A percentile compares a stretch with the other conserved stretches of the same genome.
Conservation (phyloP, 2,329 filamentous ascomycete genomes). For the Paecilomyces dactylethromorphus region DNA sequence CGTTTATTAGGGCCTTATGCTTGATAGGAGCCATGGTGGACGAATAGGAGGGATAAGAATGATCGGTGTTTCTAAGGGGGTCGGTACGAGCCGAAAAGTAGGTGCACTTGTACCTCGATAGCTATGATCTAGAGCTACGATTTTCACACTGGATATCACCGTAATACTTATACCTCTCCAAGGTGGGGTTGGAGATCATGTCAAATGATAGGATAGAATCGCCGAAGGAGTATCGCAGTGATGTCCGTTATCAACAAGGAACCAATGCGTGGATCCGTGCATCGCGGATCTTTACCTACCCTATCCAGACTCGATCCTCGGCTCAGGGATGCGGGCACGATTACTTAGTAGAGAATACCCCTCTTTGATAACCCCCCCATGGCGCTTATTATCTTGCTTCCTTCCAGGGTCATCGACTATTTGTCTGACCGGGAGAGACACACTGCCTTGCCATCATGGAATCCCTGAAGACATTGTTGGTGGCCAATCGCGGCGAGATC, state of each 20-base stretch:
- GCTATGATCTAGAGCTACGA: background rate
- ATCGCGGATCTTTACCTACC: background rate
- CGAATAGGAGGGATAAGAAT: background rate
- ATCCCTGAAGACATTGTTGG: constrained; percentile 45
- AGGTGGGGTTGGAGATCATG: background rate
- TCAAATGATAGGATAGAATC: background rate
- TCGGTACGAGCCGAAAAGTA: background rate
- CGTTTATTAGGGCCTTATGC: constrained; percentile 45
- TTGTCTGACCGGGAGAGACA: background rate
- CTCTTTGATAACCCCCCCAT: background rate
- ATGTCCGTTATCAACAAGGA: background rate
- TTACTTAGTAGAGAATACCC: background rate
- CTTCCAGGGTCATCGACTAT: background rate
- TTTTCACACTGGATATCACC: background rate
- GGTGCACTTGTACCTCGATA: background rate
- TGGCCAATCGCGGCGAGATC: constrained; percentile 57
- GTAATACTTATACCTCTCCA: background rate
- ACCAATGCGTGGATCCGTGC: background rate
- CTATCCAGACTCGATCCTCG: background rate
- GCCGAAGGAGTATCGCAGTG: background rate
- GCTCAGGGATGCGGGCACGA: background rate
- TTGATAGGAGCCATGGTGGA: constrained; percentile 42
- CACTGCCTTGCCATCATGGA: constrained; percentile 19
- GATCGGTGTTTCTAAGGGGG: background rate
- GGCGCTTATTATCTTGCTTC: background rate